phyloP scores from a whole-genome alignment of 2,329 filamentous ascomycete genomes.

The Stagonosporopsis rhizophila region DNA sequence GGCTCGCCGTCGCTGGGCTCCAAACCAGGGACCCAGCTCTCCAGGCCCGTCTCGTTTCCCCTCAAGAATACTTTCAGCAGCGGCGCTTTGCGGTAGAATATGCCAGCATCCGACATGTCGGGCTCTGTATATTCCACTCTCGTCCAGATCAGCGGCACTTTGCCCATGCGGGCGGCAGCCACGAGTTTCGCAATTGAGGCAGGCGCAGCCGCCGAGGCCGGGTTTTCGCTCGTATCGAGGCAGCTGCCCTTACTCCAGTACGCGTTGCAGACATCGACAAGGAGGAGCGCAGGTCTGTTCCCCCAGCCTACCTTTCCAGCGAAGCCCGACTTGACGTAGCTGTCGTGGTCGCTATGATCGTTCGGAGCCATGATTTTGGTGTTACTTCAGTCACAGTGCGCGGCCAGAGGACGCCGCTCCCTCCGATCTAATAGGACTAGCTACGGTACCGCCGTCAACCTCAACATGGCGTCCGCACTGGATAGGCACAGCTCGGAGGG shows the following conservation, averaged over 20 bases:
- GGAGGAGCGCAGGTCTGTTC: constrained; percentile 51
- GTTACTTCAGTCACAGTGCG: constrained; percentile 16
- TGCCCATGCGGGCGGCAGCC: constrained; percentile 49
- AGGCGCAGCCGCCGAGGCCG: constrained; percentile 46
- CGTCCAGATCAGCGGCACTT: constrained; percentile 55
- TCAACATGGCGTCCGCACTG: constrained; percentile 12
- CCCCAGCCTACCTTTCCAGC: constrained; percentile 56
- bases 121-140: constrained; percentile 53
- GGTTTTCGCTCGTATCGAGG: constrained; percentile 51
- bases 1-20: constrained; percentile 46
- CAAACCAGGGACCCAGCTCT: constrained; percentile 50
- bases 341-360: constrained; percentile 29
- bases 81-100: constrained; percentile 55
- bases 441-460: constrained; percentile 6
- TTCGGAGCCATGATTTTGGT: constrained; percentile 29
- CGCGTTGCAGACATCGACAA: constrained; percentile 58
- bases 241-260: constrained; percentile 55
- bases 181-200: constrained; percentile 52
- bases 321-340: constrained; percentile 48
- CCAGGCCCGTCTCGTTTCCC: constrained; percentile 51
- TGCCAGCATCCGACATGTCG: constrained; percentile 56
- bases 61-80: constrained; percentile 52
- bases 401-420: constrained; percentile 13
- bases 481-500: constrained; percentile 21
- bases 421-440: constrained; percentile 19